Evolutionary conservation across 768 basidiomycete species (phyloP).

Genomic region (Podaxis sp.): DNA sequence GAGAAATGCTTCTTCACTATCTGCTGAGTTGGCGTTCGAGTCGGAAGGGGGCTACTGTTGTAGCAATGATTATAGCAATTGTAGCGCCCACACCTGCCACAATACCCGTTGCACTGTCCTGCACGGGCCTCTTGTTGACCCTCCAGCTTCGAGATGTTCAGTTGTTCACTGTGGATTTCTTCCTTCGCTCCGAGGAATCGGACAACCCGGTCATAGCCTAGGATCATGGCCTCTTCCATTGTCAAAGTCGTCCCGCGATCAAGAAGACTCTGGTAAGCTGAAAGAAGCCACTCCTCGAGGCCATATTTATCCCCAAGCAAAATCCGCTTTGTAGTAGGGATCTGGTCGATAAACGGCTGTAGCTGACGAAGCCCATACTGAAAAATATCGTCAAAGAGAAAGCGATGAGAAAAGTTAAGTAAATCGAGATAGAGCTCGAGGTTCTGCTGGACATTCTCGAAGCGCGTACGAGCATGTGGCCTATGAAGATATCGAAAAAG

Average conservation of each 20-base stretch:
- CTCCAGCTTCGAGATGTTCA: not conserved
- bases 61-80: no score
- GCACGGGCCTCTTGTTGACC: no score
- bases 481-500: no score
- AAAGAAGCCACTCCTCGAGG: conserved; percentile 35
- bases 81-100: no score
- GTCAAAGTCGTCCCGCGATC: conserved; percentile 30
- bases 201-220: conserved; percentile 16
- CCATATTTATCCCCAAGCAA: conserved; percentile 37
- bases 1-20: no score
- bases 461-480: no score
- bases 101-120: no score
- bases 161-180: not conserved
- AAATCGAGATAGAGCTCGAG: conserved; percentile 35
- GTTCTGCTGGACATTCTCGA: not conserved
- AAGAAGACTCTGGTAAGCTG: conserved; percentile 37
- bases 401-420: conserved; percentile 38
- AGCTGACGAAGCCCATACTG: conserved; percentile 27
- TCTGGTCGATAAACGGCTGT: conserved; percentile 15
- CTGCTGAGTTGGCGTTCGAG: no score
- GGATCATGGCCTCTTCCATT: conserved; percentile 28
- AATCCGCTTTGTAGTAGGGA: conserved; percentile 30
- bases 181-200: conserved; percentile 3
- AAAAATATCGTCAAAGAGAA: conserved; percentile 33
- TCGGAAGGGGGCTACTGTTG: no score